Base-by-base conservation (phyloP, 2,329 filamentous ascomycete species). In the Colletotrichum euphorbiae region DNA sequence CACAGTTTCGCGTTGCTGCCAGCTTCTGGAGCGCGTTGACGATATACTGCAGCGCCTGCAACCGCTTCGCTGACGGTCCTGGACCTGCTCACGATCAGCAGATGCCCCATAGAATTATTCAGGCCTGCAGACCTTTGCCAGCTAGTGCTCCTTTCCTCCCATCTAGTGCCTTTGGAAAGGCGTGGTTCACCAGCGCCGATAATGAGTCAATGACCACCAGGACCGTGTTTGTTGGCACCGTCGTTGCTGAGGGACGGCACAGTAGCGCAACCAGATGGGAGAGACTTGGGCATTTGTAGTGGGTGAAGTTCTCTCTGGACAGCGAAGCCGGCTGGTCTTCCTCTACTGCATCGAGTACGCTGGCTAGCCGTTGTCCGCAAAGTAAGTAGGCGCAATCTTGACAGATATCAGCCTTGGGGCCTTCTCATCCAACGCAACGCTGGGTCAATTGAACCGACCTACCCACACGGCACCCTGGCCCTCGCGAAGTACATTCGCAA, bases 131-230 rank as follows among this genome's bases (percentile, higher is more conserved):
- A 81, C 81, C 82, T 79, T 77, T 81, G 68, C 73, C 77, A 69
- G 76, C 76, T 74, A 84, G 83, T 15, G 74, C 67, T 38, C 70
- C 68, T 59, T 76, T 74, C 62, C 77, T 80, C 31, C 73, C 73
- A 64, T 85, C 82, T 24, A 80, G 77, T 40, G 81, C 81, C 69
- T 89, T 90, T 17, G 92, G 92, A 69, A 97, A 93, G 36, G 93
- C 90, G 61, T 90, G 87, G 72, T 92, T 92, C 67, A 98, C 84
- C 28, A 96, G 83, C 7, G 89, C 89, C 6, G 94, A 94, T 19
- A 97, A 80, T 3, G 90, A 90, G 77, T 97, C 93, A 71, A 98
- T 82, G 12, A 98, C 83, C 42, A 98, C 79, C 1, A 98, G 82
- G 24, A 86, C 85, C 11, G 91, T 90, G 33, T 84, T 82, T 24